Percentiles rank a stretch among this genome's conserved stretches.
Evolutionary conservation across 768 basidiomycete genomes (phyloP).

Genomic region (Gloeophyllum trabeum): DNA sequence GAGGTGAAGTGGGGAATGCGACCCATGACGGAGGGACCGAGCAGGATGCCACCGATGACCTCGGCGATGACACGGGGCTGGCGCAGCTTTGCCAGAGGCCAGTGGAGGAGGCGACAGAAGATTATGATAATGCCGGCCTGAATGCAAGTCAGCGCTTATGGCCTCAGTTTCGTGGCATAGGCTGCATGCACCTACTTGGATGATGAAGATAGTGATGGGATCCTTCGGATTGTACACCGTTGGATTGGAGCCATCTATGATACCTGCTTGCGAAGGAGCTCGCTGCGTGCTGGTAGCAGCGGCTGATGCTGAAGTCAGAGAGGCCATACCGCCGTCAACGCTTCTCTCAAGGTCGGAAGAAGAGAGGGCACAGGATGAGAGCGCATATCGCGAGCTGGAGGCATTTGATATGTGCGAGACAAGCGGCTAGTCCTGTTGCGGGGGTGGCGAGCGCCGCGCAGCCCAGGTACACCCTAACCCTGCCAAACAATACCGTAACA

Average conservation of each 20-base stretch:
- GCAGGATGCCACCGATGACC: slow-evolving; percentile 80
- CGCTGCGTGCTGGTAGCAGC: no score
- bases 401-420: no score
- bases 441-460: no score
- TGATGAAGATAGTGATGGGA: slow-evolving; percentile 68
- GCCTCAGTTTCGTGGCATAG: not conserved
- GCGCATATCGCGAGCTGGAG: no score
- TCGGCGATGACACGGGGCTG: slow-evolving; percentile 95
- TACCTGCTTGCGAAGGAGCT: slow-evolving; percentile 74
- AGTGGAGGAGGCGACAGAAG: slow-evolving; percentile 64
- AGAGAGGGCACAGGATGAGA: no score
- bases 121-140: slow-evolving; percentile 63
- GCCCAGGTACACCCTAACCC: no score
- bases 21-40: slow-evolving; percentile 66
- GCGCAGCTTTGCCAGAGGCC: slow-evolving; percentile 53
- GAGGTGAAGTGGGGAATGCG: slow-evolving; percentile 61
- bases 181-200: slow-evolving; percentile 50
- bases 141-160: slow-evolving; percentile 3
- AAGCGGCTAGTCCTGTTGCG: no score
- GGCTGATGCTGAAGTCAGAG: no score
- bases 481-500: no score
- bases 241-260: slow-evolving; percentile 73
- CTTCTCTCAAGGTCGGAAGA: no score
- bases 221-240: slow-evolving; percentile 44
- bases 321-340: no score